Evolutionary conservation across 2,329 filamentous ascomycete genomes (phyloP).

Genomic region (Colletotrichum sidae): DNA sequence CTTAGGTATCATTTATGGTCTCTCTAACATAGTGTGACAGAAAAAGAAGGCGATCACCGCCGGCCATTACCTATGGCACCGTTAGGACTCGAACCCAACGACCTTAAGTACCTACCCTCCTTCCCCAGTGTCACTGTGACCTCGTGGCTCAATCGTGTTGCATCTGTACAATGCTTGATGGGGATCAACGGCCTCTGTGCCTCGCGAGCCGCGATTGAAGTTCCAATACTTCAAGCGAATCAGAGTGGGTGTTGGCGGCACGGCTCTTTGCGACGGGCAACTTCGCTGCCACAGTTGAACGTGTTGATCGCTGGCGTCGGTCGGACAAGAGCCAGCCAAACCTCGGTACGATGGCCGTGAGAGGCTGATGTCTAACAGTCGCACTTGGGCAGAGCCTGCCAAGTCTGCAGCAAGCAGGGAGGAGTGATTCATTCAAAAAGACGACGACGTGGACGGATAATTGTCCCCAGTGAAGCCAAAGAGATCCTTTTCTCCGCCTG

Average conservation of each 20-base stretch:
- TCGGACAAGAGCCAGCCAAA: constrained; percentile 4
- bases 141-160: constrained; percentile 4
- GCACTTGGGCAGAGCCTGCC: not conserved
- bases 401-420: not conserved
- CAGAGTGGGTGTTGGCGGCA: constrained; percentile 3
- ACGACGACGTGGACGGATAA: not conserved
- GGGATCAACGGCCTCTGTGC: not conserved
- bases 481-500: not conserved
- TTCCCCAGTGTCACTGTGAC: not conserved
- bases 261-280: not conserved
- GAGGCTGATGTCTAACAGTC: constrained; percentile 13
- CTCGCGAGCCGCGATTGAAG: not conserved
- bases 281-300: not conserved
- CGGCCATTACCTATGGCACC: too few relatives aligned
- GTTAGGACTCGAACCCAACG: too few relatives aligned
- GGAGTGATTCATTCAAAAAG: constrained; percentile 16
- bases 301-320: constrained; percentile 13
- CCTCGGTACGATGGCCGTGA: not conserved
- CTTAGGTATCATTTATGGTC: not conserved
- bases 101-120: too few relatives aligned
- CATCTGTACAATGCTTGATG: not conserved
- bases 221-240: constrained; percentile 19
- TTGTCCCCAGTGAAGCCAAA: not conserved
- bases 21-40: too few relatives aligned
- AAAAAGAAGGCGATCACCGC: too few relatives aligned